phyloP scores from a whole-genome alignment of 148 eudicot species.

The Chenopodium berlandieri region DNA sequence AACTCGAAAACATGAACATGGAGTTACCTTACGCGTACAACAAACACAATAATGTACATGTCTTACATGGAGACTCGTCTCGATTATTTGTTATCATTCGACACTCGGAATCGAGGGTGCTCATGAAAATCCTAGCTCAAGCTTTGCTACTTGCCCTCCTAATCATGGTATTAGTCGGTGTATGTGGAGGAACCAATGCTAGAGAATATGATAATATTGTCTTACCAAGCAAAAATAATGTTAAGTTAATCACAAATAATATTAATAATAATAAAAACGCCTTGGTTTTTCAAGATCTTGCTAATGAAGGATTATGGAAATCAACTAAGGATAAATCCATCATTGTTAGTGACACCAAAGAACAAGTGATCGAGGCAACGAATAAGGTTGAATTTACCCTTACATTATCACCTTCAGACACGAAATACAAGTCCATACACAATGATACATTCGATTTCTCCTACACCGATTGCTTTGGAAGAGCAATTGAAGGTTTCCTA shows the following conservation, averaged over 20 bases:
- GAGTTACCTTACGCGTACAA: slow-evolving; percentile 29
- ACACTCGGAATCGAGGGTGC: slow-evolving; percentile 22
- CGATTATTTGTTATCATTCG: slow-evolving; percentile 17
- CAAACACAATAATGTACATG: slow-evolving; percentile 21
- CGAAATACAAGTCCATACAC: slow-evolving; percentile 25
- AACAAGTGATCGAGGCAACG: slow-evolving; percentile 8
- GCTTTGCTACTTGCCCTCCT: slow-evolving; percentile 37
- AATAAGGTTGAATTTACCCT: slow-evolving; percentile 1
- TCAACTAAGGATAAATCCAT: slow-evolving; percentile 32
- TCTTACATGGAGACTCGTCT: slow-evolving; percentile 21
- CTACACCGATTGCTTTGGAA: slow-evolving; percentile 28
- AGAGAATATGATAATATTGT: slow-evolving; percentile 1
- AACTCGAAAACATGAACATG: slow-evolving; percentile 25
- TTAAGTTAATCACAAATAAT: not conserved
- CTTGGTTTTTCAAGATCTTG: slow-evolving; percentile 40
- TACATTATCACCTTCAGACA: slow-evolving; percentile 19
- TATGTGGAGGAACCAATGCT: slow-evolving; percentile 23
- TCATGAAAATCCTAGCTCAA: slow-evolving; percentile 36
- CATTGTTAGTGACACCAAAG: slow-evolving; percentile 21
- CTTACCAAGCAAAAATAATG: not conserved
- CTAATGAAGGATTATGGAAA: slow-evolving; percentile 43
- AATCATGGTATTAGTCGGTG: slow-evolving; percentile 31
- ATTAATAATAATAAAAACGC: not conserved
- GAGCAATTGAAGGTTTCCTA: slow-evolving; percentile 16
- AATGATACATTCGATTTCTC: slow-evolving; percentile 40